Base-by-base conservation (phyloP, 2,329 filamentous ascomycete genomes). In the Mycosphaerelloides madeirae region DNA sequence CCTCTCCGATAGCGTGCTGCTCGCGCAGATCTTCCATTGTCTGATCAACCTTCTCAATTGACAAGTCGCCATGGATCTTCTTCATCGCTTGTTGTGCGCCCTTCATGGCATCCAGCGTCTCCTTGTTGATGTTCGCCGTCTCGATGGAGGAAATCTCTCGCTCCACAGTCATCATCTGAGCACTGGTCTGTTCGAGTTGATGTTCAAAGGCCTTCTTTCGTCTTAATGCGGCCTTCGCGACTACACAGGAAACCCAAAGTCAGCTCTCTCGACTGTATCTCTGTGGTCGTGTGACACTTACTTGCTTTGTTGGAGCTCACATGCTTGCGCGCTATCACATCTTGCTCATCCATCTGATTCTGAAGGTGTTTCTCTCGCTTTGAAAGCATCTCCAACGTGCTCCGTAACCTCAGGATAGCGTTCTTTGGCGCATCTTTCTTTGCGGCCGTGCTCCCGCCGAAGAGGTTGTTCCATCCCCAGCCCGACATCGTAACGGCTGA, bases 111-210 rank as follows among this genome's bases (percentile, higher is more conserved):
- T 84, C 80, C 54, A 97, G 76, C 11, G 93, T 98, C 75, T 96
- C 90, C 71, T 91, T 84, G 76, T 98, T 98, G 75, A 98, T 96
- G 67, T 97, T 98, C 50, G 93, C 93, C 37, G 90, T 88, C 70
- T 98, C 93, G 73, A 98, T 97, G 48, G 87, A 84, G 68, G 93
- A 93, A 64, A 97, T 94, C 68, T 98, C 89, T 64, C 90, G 85
- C 68, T 98, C 93, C 34, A 98, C 77, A 16, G 93, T 95, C 59
- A 83, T 81, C 63, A 97, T 94, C 71, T 97, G 91, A 25, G 85
- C 81, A 48, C 81, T 78, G 1, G 91, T 97, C 71, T 96, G 90
- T 56, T 95, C 88, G 47, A 96, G 80, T 44, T 87, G 87, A 68
- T 90, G 85, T 69, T 97, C 89, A 62, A 93, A 87, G 57, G 82